Evolutionary conservation across 495 filamentous ascomycete species (phyloP), one percentile per base, ranked within the genome.

Genomic region (Xylaria scruposa): DNA sequence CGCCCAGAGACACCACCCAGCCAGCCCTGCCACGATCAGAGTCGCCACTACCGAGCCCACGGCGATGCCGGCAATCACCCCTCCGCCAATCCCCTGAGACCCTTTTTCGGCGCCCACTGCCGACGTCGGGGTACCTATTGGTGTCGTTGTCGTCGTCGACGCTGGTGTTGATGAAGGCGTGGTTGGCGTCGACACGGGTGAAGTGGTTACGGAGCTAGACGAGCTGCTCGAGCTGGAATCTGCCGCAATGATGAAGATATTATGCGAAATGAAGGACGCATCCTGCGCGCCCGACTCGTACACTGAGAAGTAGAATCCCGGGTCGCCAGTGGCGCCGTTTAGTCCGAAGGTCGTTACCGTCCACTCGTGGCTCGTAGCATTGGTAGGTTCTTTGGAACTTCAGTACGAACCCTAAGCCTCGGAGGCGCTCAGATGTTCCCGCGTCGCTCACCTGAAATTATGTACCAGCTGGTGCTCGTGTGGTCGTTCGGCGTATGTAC

Each of bases 11-110:
- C 53, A 56, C 53, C 53, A 56, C 15, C 21, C 24, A 56, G 53
- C 53, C 31, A 56, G 53, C 21, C 53, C 53, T 3, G 53, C 53
- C 24, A 56, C 53, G 53, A 56, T 56, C 53, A 56, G 53, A 56
- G 53, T 56, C 53, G 21, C 53, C 24, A 29, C 53, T 6, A 31
- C 53, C 24, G 53, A 56, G 53, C 53, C 53, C 24, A 56, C 53
- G 15, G 53, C 53, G 53, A 56, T 56, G 24, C 53, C 53, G 53
- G 53, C 53, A 19, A 56, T 56, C 53, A 56, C 53, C 0, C 53
- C 24, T 26, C 53, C 53, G 53, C 53, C 17, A 56, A 56, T 56
- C 53, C 53, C 53, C 26, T 56, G 53, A 21, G 53, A 56, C 6
- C 53, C 53, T 29, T 56, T 56, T 3, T 56, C 24, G 53, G 53